Evolutionary conservation across 805 yeast species (phyloP), one percentile per base, ranked within the genome.

Genomic region (Zygotorulaspora florentina): DNA sequence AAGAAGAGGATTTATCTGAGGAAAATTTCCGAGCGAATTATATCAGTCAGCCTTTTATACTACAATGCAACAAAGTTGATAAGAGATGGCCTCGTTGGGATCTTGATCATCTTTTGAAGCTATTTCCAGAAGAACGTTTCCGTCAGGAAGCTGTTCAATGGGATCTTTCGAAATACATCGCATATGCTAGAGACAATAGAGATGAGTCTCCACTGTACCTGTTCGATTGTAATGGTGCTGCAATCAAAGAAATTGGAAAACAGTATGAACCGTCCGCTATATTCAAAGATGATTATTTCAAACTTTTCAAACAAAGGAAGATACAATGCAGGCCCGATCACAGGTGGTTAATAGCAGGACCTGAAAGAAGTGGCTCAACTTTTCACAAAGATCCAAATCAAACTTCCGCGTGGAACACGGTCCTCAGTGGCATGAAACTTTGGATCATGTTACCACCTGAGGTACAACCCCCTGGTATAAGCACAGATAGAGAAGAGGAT

Each of bases 331-430:
- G 96, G 40, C 97, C 97, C 1, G 96, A 89, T 64, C 84, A 85
- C 62, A 77, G 91, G n/a, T 89, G 97, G 97, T 68, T 89, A 17
- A 90, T 90, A 39, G 75, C 85, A 7, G 97, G 97, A 0, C 89
- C 95, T 2, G 71, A 69, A 16, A 66, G 95, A 40, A 80, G 88
- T 7, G 97, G 96, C 0, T 86, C 95, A 1, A 85, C 95, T 0
- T 89, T 88, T 64, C 97, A 89, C 64, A 89, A 90, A 57, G 97
- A 89, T 59, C 97, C 97, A 7, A 89, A 89, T 61, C 77, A 79
- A 37, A 90, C 96, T 0, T 79, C 85, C 42, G 96, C 96, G 0
- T 89, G 96, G 96, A 89, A 89, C 62, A 77, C 90, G 0, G 80
- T 82, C 1, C 64, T 89, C 1, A 69, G 76, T 2, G 96, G 96